Evolutionary conservation across 257 asterid species (phyloP).

Genomic region (Nicotiana paniculata): DNA sequence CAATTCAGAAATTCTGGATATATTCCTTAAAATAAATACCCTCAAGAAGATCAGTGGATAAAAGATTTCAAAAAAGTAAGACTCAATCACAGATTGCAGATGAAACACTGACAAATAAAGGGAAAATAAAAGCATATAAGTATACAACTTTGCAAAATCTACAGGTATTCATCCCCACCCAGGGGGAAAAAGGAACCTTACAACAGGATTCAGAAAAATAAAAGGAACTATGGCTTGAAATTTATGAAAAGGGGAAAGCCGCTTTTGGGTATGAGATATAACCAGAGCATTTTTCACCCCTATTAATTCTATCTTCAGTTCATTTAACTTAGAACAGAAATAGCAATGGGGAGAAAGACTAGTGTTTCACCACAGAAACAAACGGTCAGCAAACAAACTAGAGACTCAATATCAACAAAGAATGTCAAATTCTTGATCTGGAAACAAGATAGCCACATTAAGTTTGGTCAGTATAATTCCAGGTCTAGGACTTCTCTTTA

Average conservation of each 20-base stretch:
- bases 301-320: too few species aligned
- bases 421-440: background rate
- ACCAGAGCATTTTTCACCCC: too few species aligned
- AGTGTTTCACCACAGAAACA: background rate
- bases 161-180: background rate
- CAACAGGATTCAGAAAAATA: too few species aligned
- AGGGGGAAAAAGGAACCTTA: too few species aligned
- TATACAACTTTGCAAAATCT: background rate
- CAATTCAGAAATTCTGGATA: too few species aligned
- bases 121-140: background rate
- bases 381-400: background rate
- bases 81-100: background rate
- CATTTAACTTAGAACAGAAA: too few species aligned
- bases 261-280: too few species aligned
- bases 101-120: background rate
- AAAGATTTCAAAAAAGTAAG: background rate
- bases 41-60: background rate
- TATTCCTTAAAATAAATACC: too few species aligned
- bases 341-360: too few species aligned
- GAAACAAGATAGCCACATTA: background rate
- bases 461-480: background rate
- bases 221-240: background rate
- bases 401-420: background rate
- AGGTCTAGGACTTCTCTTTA: background rate
- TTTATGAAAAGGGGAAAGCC: too few species aligned